Percentiles rank a stretch among this genome's conserved stretches.
These are phyloP conservation scores for Suillus fuscotomentosus DNA, from an alignment of 768 basidiomycete species.

Conservation along the genomic window DNA sequence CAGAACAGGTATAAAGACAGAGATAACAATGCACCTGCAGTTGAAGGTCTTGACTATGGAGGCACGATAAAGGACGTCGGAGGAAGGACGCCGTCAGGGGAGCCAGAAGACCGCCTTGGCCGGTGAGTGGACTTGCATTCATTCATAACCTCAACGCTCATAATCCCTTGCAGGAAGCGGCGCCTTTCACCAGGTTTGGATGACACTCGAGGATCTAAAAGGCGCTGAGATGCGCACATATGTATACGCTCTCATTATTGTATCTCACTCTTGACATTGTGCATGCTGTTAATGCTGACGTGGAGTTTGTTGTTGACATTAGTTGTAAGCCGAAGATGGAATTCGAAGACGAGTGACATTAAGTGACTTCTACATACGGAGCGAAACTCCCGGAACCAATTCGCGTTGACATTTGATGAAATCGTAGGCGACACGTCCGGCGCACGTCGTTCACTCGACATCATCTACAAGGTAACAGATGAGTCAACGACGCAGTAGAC, in stretches of 20 bases:
- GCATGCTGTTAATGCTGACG: neutral
- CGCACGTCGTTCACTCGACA: too few relatives aligned
- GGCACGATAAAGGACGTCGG: conserved; percentile 48
- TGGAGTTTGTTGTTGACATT: neutral
- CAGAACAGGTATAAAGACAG: conserved; percentile 91
- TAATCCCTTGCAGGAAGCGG: conserved; percentile 53
- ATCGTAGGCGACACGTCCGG: too few relatives aligned
- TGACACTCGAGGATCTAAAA: conserved; percentile 66
- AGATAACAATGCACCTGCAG: conserved; percentile 80
- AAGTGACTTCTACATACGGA: too few relatives aligned
- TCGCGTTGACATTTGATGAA: too few relatives aligned
- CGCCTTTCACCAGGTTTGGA: conserved; percentile 71
- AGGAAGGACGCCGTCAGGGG: conserved; percentile 57
- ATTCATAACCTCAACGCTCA: conserved; percentile 1
- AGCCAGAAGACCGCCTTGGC: conserved; percentile 66
- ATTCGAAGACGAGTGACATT: neutral
- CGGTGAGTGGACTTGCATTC: conserved; percentile 37
- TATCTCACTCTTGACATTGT: conserved; percentile 18
- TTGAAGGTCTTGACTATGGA: conserved; percentile 88
- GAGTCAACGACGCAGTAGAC: too few relatives aligned
- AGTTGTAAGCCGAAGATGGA: neutral
- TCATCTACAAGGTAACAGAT: too few relatives aligned
- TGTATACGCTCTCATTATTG: conserved; percentile 28
- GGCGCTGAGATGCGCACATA: conserved; percentile 49
- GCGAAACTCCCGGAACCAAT: too few relatives aligned